Conservation (phyloP, 2,329 filamentous ascomycete species). For the Parafenestella ontariensis region DNA sequence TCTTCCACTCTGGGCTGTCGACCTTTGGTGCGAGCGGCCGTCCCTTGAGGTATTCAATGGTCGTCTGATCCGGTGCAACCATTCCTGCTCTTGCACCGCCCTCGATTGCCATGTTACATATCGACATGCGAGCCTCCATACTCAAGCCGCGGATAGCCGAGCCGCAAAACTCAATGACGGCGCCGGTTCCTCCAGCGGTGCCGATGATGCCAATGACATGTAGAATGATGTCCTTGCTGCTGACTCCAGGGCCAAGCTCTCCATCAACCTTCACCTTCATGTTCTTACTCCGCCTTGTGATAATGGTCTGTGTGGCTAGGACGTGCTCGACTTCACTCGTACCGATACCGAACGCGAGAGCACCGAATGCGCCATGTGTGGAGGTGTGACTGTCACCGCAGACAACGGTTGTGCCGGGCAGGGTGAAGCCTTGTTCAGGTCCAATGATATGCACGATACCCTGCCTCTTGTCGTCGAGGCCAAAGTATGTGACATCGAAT, state of each 20-base stretch:
- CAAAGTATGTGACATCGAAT: constrained; percentile 96
- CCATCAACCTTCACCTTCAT: constrained; percentile 97
- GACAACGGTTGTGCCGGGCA: constrained; percentile 94
- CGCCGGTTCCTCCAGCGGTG: constrained; percentile 91
- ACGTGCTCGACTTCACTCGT: constrained; percentile 99
- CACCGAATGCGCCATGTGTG: constrained; percentile 95
- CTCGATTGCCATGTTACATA: constrained; percentile 99
- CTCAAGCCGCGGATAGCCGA: constrained; percentile 88
- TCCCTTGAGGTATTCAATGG: constrained; percentile 94
- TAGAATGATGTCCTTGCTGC: constrained; percentile 93
- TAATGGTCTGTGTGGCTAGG: constrained; percentile 91
- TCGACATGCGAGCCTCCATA: constrained; percentile 98
- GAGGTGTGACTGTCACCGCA: constrained; percentile 98
- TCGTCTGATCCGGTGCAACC: constrained; percentile 93
- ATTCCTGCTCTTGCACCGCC: constrained; percentile 93
- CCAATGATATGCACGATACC: constrained; percentile 99
- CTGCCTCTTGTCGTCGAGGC: constrained; percentile 93
- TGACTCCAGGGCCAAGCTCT: constrained; percentile 86
- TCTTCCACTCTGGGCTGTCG: constrained; percentile 87
- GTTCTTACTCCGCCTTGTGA: constrained; percentile 96
- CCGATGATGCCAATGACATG: constrained; percentile 93
- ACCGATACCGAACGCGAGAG: constrained; percentile 94
- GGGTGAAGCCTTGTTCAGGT: constrained; percentile 97
- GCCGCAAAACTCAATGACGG: constrained; percentile 96
- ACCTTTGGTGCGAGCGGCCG: constrained; percentile 85